Percentiles rank a stretch among this genome's conserved stretches.
Conservation (phyloP, 2,329 filamentous ascomycete species). For the Fusarium setosum region DNA sequence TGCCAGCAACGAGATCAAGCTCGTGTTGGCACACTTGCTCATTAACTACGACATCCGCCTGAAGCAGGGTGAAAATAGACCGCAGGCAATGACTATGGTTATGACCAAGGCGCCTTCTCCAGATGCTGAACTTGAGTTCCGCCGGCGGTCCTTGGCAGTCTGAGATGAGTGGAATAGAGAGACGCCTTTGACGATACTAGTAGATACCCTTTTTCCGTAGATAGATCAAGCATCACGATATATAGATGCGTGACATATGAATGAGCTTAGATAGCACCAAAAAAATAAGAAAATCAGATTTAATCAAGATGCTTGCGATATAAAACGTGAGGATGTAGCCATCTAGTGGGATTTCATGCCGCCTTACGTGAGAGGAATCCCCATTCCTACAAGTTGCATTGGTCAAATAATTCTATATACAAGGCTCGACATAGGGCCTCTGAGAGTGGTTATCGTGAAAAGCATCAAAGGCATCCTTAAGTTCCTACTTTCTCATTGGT, state of each 20-base stretch:
- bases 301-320: too few species aligned
- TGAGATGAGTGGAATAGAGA: constrained; percentile 17
- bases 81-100: constrained; percentile 51
- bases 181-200: constrained; percentile 12
- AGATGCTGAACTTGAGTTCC: constrained; percentile 54
- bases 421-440: constrained; percentile 40
- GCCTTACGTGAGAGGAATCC: background rate
- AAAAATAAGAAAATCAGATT: too few species aligned
- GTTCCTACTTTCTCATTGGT: too few species aligned
- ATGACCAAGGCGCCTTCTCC: constrained; percentile 56
- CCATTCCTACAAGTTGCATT: constrained; percentile 33
- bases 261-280: background rate
- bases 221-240: constrained; percentile 16
- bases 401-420: constrained; percentile 35
- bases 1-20: constrained; percentile 58
- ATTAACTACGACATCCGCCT: constrained; percentile 56
- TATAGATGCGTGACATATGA: background rate
- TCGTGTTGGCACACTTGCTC: constrained; percentile 55
- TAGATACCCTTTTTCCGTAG: constrained; percentile 29
- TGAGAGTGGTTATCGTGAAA: constrained; percentile 41
- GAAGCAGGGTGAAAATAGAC: constrained; percentile 51
- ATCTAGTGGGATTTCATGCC: background rate
- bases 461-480: constrained; percentile 46
- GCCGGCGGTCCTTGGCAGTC: constrained; percentile 44
- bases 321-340: background rate